These are phyloP conservation scores for Syncephalastrum racemosum DNA, from an alignment of 371 early-diverging fungal species.

Conservation along the genomic window DNA sequence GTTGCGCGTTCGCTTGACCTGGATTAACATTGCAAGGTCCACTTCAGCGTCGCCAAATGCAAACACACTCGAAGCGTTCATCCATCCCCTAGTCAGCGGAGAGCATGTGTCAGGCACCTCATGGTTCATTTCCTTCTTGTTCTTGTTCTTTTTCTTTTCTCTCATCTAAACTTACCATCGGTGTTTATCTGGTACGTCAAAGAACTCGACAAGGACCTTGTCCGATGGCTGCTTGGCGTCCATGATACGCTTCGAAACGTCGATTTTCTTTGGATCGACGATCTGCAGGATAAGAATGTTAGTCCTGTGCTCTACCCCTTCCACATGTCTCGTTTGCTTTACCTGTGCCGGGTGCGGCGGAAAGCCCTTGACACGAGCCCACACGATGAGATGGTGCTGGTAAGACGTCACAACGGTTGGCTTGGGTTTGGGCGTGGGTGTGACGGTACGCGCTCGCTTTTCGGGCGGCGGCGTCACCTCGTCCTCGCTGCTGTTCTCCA, in stretches of 20 bases:
- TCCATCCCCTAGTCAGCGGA: constrained; percentile 50
- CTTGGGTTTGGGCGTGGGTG: too few species aligned
- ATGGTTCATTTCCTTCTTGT: not conserved
- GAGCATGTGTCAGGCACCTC: not conserved
- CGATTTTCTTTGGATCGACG: constrained; percentile 18
- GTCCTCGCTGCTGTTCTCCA: constrained; percentile 11
- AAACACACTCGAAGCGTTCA: constrained; percentile 21
- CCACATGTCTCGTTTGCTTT: constrained; percentile 1
- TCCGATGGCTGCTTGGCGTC: constrained; percentile 9
- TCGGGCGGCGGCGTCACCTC: not conserved
- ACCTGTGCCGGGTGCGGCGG: constrained; percentile 48
- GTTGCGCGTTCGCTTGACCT: constrained; percentile 30
- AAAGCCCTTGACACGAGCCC: constrained; percentile 47
- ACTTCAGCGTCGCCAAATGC: constrained; percentile 29
- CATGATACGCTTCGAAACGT: constrained; percentile 24
- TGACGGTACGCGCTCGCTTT: not conserved
- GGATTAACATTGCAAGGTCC: constrained; percentile 32
- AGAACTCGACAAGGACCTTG: constrained; percentile 30
- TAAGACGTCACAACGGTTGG: not conserved
- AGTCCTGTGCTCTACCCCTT: not conserved
- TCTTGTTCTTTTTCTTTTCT: not conserved
- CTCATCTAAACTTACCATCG: constrained; percentile 31
- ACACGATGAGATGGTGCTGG: constrained; percentile 30
- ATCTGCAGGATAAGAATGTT: constrained; percentile 21
- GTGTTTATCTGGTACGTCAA: constrained; percentile 29